These are phyloP conservation scores for Dentipellis fragilis DNA, from an alignment of 768 basidiomycete genomes.

Conservation along the genomic window DNA sequence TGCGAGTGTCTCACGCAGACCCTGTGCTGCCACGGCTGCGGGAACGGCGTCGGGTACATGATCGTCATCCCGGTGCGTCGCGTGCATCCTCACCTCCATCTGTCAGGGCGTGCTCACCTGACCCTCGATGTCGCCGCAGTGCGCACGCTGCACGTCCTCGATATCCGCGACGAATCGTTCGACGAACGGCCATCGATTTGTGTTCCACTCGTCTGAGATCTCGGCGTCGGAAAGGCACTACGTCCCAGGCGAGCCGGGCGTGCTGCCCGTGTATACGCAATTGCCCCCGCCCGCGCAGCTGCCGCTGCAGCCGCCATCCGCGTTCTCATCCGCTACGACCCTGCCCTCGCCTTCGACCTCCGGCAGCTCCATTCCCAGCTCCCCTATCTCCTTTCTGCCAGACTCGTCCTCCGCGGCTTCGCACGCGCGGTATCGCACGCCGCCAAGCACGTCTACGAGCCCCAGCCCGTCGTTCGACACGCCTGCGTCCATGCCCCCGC, in stretches of 20 bases:
- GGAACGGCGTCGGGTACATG: conserved; percentile 67
- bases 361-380: too few species aligned
- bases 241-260: conserved; percentile 49
- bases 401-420: too few species aligned
- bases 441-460: too few species aligned
- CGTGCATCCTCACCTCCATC: background rate
- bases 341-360: too few species aligned
- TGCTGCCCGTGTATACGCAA: conserved; percentile 10
- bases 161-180: conserved; percentile 56
- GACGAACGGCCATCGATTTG: conserved; percentile 81
- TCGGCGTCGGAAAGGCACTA: conserved; percentile 53
- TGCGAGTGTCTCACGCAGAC: conserved; percentile 83
- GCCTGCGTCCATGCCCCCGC: conserved; percentile 8
- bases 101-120: conserved; percentile 8
- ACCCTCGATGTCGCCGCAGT: too few species aligned
- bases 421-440: too few species aligned
- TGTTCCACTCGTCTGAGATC: conserved; percentile 73
- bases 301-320: conserved; percentile 1
- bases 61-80: conserved; percentile 56
- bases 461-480: background rate
- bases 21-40: conserved; percentile 74
- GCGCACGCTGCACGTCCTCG: conserved; percentile 64
- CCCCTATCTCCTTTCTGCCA: too few species aligned
- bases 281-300: conserved; percentile 16
- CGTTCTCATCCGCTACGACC: background rate